Evolutionary conservation across 768 basidiomycete genomes (phyloP), one percentile per base, ranked within the genome.

Genomic region (Multifurca ochricompacta): DNA sequence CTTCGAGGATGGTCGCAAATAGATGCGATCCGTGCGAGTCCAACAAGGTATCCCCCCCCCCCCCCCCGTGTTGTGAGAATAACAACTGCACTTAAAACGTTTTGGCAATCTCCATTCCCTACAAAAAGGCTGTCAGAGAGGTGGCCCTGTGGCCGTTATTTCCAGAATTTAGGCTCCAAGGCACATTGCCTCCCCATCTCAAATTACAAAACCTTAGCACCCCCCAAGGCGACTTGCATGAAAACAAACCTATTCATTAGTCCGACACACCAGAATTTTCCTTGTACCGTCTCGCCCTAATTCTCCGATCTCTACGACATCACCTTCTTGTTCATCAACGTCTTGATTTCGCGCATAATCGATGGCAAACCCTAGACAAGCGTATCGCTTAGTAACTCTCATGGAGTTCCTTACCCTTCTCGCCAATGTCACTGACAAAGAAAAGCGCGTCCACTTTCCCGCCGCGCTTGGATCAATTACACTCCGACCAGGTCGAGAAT

Each of bases 381-480:
- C 61, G 14, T 85, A 70, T 31, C 75, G 72, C 32, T 74, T 66
- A 3, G 75, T 74, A 16, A 94, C 79, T 78, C 36, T 69, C 65
- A 37, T 92, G 70, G 50, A 97, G 68, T 60, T 78, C 74, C 16
- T 68, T 71, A 56, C 82, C 79, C 59, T 74, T 76, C 68, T 96
- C 93, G 0, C 93, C 93, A 48, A 96, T 90, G 0, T 91, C 91
- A 3, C 92, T 91, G 0, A 87, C 77, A 66, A 94, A 92, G 11
- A 93, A 87, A 37, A 94, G 63, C 1, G 85, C 91, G 65, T 92
- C 86, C 10, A 92, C 78, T 23, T 73, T 56, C 14, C 79, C 78
- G 30, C 74, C 74, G 21, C 92, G 77, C 65, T 87, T 85, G 61
- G 90, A 70, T 61, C 83, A 80, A 66, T n/a, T 91, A 92, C 43